phyloP scores from a whole-genome alignment of 371 early-diverging fungal genomes.

The Umbelopsis sp. region DNA sequence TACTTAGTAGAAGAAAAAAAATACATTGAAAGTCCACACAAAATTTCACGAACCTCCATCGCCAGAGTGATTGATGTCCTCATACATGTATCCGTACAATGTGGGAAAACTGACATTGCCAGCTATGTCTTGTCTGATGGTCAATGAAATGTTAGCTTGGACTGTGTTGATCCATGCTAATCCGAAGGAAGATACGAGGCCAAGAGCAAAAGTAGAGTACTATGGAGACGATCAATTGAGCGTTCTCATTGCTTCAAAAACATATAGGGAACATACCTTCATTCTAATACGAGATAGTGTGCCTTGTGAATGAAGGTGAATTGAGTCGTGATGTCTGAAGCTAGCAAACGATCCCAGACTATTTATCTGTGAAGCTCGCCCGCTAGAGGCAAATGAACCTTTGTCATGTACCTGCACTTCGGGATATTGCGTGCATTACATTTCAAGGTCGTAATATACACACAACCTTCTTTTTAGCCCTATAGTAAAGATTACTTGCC shows the following conservation, averaged over 20 bases:
- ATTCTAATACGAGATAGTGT: background rate
- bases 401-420: too few relatives aligned
- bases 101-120: slow-evolving; percentile 30
- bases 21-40: background rate
- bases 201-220: background rate
- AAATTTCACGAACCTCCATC: slow-evolving; percentile 25
- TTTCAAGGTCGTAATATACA: too few relatives aligned
- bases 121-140: slow-evolving; percentile 30
- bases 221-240: background rate
- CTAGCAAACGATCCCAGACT: too few relatives aligned
- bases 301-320: too few relatives aligned
- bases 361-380: too few relatives aligned
- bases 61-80: slow-evolving; percentile 31
- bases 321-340: too few relatives aligned
- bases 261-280: background rate
- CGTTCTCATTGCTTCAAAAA: background rate
- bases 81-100: slow-evolving; percentile 32
- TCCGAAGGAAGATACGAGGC: background rate
- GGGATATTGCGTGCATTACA: too few relatives aligned
- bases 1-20: background rate
- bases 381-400: too few relatives aligned
- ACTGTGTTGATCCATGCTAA: background rate
- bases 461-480: too few relatives aligned
- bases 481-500: too few relatives aligned
- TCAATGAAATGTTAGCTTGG: slow-evolving; percentile 22